Evolutionary conservation across 208 protist genomes (phyloP).

Genomic region (Leishmania tarentolae): DNA sequence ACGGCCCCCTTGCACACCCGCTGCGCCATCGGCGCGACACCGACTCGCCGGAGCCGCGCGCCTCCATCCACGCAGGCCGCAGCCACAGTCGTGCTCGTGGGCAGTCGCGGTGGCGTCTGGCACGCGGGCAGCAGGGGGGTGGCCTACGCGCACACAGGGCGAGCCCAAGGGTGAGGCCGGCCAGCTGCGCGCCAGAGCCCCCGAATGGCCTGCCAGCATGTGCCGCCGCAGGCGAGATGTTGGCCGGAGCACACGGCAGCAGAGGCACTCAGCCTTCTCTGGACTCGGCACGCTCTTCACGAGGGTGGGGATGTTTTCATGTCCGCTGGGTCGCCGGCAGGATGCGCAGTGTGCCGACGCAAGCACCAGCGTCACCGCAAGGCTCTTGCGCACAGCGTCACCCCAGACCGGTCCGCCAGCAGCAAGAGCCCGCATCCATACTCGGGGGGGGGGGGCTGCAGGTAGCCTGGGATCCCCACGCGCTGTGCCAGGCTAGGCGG

Average conservation of each 20-base stretch:
- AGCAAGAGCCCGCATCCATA: neutral
- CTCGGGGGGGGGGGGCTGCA: neutral
- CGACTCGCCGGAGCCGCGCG: too few species aligned
- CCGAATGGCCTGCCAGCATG: neutral
- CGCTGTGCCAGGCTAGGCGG: too few species aligned
- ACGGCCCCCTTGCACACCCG: too few species aligned
- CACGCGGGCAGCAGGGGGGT: neutral
- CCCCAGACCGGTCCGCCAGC: neutral
- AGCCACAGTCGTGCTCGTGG: neutral
- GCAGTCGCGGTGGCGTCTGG: neutral
- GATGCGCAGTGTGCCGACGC: neutral
- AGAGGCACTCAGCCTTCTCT: neutral
- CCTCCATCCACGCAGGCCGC: too few species aligned
- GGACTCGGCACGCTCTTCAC: neutral
- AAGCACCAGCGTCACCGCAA: neutral
- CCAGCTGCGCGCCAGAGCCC: too few species aligned
- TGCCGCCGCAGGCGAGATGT: neutral
- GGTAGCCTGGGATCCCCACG: neutral
- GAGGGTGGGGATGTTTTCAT: neutral
- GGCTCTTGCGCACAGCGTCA: neutral
- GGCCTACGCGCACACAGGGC: too few species aligned
- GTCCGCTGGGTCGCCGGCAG: neutral
- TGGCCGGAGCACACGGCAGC: too few species aligned
- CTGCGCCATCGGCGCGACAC: too few species aligned
- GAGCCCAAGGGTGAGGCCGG: neutral